Base-by-base conservation (phyloP, 495 filamentous ascomycete genomes). In the Trichoderma asperelloides region DNA sequence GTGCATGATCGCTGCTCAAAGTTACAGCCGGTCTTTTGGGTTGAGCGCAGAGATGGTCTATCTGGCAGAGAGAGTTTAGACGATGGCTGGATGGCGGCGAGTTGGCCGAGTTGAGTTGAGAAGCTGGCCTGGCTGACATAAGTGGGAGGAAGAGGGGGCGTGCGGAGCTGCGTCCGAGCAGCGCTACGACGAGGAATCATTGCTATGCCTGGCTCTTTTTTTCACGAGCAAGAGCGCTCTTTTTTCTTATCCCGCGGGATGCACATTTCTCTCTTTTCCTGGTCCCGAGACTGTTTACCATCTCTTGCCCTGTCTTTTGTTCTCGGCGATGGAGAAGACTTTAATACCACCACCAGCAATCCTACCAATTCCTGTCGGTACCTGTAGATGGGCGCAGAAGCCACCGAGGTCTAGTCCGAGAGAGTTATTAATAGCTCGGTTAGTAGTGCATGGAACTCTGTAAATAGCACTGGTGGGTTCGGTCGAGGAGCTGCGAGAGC, bases 81-180 rank as follows among this genome's bases (percentile, higher is more conserved):
- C 49, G n/a, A 55, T n/a, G 49, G n/a, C 12, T 55, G 49, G 49
- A 55, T 55, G n/a, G 21, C 16, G 49, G 49, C 27, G 55, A 60
- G 27, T 51, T n/a, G 47, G 47, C 18, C 23, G 18, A 21, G 47
- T 23, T 9, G 15, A 21, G 3, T 28, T 60, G 4, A n/a, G n/a
- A 47, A 16, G 15, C 43, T 47, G 43, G 43, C 43, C 43, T 47
- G 15, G 55, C 55, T 27, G 55, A 60, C 55, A 13, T 60, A 25
- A 60, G 30, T 60, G 55, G 55, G 30, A 60, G 55, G 55, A 60
- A 60, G 55, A 60, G 55, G 27, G 55, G 23, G 23, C 3, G 49
- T 4, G 49, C 49, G 49, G 49, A 55, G 49, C 49, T 55, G 49
- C 16, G 25, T 55, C 49, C 16, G 49, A 2, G 49, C 49, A n/a